Evolutionary conservation across 1,284 basidiomycete species (phyloP).

Genomic region (Xanthoconium separans): DNA sequence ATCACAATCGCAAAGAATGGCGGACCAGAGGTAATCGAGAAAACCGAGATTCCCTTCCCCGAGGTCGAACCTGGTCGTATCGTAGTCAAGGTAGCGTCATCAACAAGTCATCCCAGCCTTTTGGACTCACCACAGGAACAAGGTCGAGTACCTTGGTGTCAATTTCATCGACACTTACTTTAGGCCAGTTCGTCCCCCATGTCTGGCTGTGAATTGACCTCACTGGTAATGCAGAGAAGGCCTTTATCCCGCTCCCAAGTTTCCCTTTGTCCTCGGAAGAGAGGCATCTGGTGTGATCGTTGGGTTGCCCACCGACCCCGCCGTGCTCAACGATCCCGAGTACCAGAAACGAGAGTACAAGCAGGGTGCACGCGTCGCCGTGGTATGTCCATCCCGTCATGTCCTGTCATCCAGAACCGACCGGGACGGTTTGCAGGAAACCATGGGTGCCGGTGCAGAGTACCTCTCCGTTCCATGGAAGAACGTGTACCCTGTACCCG

Average conservation of each 20-base stretch:
- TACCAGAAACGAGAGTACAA: slow-evolving; percentile 59
- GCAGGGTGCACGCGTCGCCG: slow-evolving; percentile 62
- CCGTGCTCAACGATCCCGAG: slow-evolving; percentile 52
- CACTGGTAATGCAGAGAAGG: slow-evolving; percentile 45
- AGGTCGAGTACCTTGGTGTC: slow-evolving; percentile 70
- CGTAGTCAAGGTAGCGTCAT: slow-evolving; percentile 67
- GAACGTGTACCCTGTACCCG: slow-evolving; percentile 60
- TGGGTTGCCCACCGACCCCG: slow-evolving; percentile 62
- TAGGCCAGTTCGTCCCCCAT: slow-evolving; percentile 39
- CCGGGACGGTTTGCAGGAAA: slow-evolving; percentile 40
- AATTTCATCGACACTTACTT: slow-evolving; percentile 89
- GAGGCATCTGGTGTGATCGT: slow-evolving; percentile 80
- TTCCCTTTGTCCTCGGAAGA: slow-evolving; percentile 77
- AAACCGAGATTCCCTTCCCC: slow-evolving; percentile 61
- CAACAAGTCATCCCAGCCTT: slow-evolving; percentile 2
- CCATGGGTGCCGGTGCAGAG: slow-evolving; percentile 67
- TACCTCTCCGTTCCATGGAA: slow-evolving; percentile 71
- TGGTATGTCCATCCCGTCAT: slow-evolving; percentile 41
- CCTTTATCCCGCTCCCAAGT: slow-evolving; percentile 53
- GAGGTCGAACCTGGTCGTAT: slow-evolving; percentile 64
- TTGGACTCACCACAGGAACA: slow-evolving; percentile 9
- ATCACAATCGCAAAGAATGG: slow-evolving; percentile 65
- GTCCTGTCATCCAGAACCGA: neutral
- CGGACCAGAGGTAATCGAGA: slow-evolving; percentile 77
- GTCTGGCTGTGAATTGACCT: neutral